Evolutionary conservation across 2,329 filamentous ascomycete species (phyloP).

Genomic region (Colletotrichum aenigma): DNA sequence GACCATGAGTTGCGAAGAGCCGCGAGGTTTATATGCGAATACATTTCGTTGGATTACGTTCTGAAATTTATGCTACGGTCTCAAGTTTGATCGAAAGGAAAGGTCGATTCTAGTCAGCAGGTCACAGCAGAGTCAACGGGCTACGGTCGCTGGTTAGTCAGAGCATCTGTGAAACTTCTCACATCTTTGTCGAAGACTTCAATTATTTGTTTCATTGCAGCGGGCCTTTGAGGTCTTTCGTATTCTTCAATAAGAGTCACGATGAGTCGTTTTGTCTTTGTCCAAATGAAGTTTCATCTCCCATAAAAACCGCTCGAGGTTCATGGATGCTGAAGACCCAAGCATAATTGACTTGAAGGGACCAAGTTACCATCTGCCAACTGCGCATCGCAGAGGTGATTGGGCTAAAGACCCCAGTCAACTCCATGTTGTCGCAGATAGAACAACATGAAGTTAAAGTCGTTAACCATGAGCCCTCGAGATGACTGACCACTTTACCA

Average conservation of each 20-base stretch:
- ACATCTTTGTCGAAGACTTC: not conserved
- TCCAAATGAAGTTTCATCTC: not conserved
- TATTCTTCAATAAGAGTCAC: not conserved
- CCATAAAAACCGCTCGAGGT: not conserved
- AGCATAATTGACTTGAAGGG: not conserved
- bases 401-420: not conserved
- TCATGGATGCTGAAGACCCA: not conserved
- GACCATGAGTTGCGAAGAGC: not conserved
- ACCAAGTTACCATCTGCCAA: not conserved
- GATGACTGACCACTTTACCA: not conserved
- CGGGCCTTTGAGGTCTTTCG: not conserved
- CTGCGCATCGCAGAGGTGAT: not conserved
- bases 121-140: not conserved
- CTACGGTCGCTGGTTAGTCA: not conserved
- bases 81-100: not conserved
- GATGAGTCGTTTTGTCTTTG: not conserved
- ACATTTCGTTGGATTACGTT: not conserved
- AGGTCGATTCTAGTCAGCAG: not conserved
- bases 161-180: not conserved
- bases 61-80: fast-evolving
- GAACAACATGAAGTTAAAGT: not conserved
- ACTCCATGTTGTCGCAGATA: not conserved
- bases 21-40: not conserved
- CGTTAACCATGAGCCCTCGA: not conserved
- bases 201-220: not conserved